Conservation (phyloP, 2,329 filamentous ascomycete genomes). For the Cadophora sp. region DNA sequence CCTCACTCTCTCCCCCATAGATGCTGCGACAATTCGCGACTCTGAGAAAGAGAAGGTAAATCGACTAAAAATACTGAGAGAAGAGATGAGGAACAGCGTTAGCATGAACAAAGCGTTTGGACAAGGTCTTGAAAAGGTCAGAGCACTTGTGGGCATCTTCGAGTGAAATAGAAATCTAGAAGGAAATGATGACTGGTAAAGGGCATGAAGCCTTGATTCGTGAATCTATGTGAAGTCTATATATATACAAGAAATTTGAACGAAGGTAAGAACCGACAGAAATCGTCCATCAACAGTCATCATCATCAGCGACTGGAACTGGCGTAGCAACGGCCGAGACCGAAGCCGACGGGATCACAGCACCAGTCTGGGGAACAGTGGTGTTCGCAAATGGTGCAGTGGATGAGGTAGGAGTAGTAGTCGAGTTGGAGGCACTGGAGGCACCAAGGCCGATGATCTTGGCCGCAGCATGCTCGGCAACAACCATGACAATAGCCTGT, state of each 20-base stretch:
- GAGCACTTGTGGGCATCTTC: too few relatives aligned
- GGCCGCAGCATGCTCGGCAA: slow-evolving; percentile 55
- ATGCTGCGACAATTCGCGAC: too few relatives aligned
- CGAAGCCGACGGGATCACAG: neutral
- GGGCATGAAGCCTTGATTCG: neutral
- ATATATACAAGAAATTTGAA: slow-evolving; percentile 5
- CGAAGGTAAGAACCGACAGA: neutral
- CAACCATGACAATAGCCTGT: slow-evolving; percentile 67
- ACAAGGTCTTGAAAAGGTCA: too few relatives aligned
- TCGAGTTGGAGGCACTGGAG: neutral
- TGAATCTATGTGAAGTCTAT: slow-evolving; percentile 3
- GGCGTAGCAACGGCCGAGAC: neutral
- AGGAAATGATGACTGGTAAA: neutral
- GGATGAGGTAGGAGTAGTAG: neutral
- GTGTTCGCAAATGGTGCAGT: slow-evolving; percentile 16
- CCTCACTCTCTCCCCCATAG: too few relatives aligned
- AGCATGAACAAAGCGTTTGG: too few relatives aligned
- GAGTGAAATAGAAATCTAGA: neutral
- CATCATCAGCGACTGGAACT: neutral
- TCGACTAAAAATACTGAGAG: too few relatives aligned
- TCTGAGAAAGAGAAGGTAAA: too few relatives aligned
- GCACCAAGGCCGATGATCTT: slow-evolving; percentile 23
- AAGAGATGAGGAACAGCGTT: too few relatives aligned
- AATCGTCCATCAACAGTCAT: neutral
- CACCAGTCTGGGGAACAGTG: neutral